These are phyloP conservation scores for Flagelloscypha sp. DNA, from an alignment of 768 basidiomycete species.

Conservation along the genomic window DNA sequence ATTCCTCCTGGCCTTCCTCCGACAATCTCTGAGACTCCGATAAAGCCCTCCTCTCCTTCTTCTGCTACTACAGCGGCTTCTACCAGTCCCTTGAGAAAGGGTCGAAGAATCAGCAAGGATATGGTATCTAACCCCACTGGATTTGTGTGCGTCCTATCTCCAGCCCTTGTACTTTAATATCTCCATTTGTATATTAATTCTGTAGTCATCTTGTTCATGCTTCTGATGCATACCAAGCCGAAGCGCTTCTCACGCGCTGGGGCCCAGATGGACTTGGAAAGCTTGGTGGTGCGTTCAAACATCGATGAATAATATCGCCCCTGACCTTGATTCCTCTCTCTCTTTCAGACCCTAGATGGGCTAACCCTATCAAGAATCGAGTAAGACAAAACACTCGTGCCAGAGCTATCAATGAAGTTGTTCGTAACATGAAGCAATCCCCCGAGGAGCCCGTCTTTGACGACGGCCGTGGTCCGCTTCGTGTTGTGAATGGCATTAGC, in stretches of 20 bases:
- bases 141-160: slow-evolving; percentile 61
- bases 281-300: slow-evolving; percentile 58
- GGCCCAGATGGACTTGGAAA: slow-evolving; percentile 85
- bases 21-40: slow-evolving; percentile 21
- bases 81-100: too few relatives aligned
- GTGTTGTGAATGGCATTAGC: slow-evolving; percentile 75
- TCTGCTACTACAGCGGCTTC: slow-evolving; percentile 23
- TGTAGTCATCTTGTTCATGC: slow-evolving; percentile 83
- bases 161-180: slow-evolving; percentile 11
- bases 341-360: slow-evolving; percentile 76
- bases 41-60: slow-evolving; percentile 20
- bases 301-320: slow-evolving; percentile 7
- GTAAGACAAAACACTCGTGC: slow-evolving; percentile 61
- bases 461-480: slow-evolving; percentile 47
- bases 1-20: slow-evolving; percentile 23
- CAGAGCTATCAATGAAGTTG: slow-evolving; percentile 69
- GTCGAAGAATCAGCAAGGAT: slow-evolving; percentile 71
- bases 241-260: slow-evolving; percentile 82
- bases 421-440: slow-evolving; percentile 59
- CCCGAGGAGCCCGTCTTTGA: slow-evolving; percentile 30
- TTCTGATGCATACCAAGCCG: slow-evolving; percentile 82
- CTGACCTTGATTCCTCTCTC: slow-evolving; percentile 13
- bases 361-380: slow-evolving; percentile 75
- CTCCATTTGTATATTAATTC: slow-evolving; percentile 15
- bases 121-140: slow-evolving; percentile 81